Conservation (phyloP, 352 stramenopile genomes). For the Poterioochromonas sp. region DNA sequence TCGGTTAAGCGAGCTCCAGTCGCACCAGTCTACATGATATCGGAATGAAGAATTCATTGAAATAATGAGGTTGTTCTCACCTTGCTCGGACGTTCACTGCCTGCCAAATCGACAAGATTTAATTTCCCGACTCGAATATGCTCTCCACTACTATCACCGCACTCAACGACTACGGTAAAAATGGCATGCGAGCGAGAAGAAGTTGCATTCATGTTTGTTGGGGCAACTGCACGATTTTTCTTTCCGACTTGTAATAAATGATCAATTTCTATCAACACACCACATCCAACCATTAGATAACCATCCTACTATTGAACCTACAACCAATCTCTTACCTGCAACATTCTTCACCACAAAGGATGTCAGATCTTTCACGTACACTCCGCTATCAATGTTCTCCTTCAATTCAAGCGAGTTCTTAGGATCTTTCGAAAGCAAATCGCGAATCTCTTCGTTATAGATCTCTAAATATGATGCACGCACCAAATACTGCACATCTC, state of each 20-base stretch:
- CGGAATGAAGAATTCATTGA: neutral
- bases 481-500: slow-evolving; percentile 88
- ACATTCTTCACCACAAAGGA: slow-evolving; percentile 62
- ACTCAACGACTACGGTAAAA: slow-evolving; percentile 91
- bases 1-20: slow-evolving; percentile 52
- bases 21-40: neutral
- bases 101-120: slow-evolving; percentile 88
- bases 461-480: slow-evolving; percentile 90
- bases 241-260: slow-evolving; percentile 79
- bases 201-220: slow-evolving; percentile 91
- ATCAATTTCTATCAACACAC: slow-evolving; percentile 65
- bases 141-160: slow-evolving; percentile 63
- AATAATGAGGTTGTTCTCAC: slow-evolving; percentile 52
- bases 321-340: slow-evolving; percentile 37
- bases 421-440: slow-evolving; percentile 74
- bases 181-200: slow-evolving; percentile 90
- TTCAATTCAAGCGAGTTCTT: slow-evolving; percentile 80
- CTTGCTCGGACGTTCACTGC: slow-evolving; percentile 81
- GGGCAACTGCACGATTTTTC: slow-evolving; percentile 82
- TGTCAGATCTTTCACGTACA: slow-evolving; percentile 89
- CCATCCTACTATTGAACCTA: slow-evolving; percentile 4
- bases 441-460: slow-evolving; percentile 94
- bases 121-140: slow-evolving; percentile 89
- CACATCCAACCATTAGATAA: slow-evolving; percentile 11
- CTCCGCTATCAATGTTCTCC: slow-evolving; percentile 80